Conservation (phyloP, 345 rosid species). For the Eucalyptus fibrosa region DNA sequence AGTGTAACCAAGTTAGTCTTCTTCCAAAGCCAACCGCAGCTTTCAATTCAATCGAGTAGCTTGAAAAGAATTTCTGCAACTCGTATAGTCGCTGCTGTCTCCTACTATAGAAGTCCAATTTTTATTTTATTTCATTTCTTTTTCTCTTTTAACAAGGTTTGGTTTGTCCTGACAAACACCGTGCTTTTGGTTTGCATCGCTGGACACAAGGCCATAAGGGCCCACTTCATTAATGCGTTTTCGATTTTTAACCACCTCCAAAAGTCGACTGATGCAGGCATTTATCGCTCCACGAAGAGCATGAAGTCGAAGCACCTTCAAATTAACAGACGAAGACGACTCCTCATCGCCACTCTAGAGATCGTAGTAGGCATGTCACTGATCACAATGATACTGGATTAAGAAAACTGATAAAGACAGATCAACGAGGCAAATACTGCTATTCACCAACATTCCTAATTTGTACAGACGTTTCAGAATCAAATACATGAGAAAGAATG, state of each 20-base stretch:
- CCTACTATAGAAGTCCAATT: not conserved
- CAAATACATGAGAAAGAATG: constrained; percentile 44
- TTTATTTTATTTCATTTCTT: not conserved
- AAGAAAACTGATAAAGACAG: not conserved
- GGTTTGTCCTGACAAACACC: not conserved
- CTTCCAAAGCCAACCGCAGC: not conserved
- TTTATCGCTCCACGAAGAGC: not conserved
- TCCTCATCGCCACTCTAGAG: not conserved
- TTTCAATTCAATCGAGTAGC: not conserved
- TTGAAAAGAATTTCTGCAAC: not conserved
- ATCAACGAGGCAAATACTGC: not conserved
- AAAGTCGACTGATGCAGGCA: not conserved
- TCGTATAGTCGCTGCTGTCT: not conserved
- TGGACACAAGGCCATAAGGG: not conserved
- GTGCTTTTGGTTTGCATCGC: not conserved
- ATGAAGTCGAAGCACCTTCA: not conserved
- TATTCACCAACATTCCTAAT: constrained; percentile 22
- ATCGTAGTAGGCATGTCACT: not conserved
- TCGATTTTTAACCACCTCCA: not conserved
- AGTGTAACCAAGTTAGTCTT: not conserved
- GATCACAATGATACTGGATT: not conserved
- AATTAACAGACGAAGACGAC: not conserved
- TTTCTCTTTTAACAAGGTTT: not conserved
- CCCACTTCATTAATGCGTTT: not conserved
- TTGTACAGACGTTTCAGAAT: constrained; percentile 35